A percentile compares a stretch with the other conserved stretches of the same genome.
Conservation (phyloP, 345 rosid genomes). For the Fremontodendron californicum region DNA sequence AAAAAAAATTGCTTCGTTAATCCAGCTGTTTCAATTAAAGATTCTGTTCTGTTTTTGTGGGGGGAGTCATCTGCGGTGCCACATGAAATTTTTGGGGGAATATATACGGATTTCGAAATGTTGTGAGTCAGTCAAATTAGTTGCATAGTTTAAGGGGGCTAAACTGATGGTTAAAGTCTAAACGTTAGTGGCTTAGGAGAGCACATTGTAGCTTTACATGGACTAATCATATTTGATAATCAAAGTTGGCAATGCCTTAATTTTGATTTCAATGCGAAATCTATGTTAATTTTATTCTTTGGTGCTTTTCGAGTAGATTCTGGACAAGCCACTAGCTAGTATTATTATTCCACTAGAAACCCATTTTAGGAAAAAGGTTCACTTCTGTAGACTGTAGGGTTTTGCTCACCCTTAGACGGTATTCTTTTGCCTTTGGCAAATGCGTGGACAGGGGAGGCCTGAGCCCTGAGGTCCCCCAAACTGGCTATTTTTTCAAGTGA, state of each 20-base stretch:
- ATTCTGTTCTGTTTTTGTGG: not conserved
- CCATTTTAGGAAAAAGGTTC: not conserved
- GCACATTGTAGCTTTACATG: not conserved
- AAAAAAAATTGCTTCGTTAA: not conserved
- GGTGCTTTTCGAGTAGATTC: not conserved
- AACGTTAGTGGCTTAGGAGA: not conserved
- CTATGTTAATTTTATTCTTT: not conserved
- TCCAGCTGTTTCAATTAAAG: conserved; percentile 3
- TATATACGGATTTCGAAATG: not conserved
- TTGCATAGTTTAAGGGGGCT: not conserved
- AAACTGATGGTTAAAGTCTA: not conserved
- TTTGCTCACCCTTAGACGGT: too few species aligned
- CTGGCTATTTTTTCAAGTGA: too few species aligned
- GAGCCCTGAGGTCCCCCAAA: too few species aligned
- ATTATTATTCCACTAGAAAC: not conserved
- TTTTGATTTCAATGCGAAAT: not conserved
- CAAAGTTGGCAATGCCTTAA: not conserved
- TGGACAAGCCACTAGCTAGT: not conserved
- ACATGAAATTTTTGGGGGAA: not conserved
- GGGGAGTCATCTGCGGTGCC: not conserved
- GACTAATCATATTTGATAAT: not conserved
- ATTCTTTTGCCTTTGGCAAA: too few species aligned
- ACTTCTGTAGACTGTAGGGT: too few species aligned
- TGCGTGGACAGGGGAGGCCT: too few species aligned
- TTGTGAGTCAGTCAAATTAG: not conserved